Percentiles rank a stretch among this genome's conserved stretches.
These are phyloP conservation scores for Abrus pulchellus DNA, from an alignment of 306 rosid genomes.

Conservation along the genomic window DNA sequence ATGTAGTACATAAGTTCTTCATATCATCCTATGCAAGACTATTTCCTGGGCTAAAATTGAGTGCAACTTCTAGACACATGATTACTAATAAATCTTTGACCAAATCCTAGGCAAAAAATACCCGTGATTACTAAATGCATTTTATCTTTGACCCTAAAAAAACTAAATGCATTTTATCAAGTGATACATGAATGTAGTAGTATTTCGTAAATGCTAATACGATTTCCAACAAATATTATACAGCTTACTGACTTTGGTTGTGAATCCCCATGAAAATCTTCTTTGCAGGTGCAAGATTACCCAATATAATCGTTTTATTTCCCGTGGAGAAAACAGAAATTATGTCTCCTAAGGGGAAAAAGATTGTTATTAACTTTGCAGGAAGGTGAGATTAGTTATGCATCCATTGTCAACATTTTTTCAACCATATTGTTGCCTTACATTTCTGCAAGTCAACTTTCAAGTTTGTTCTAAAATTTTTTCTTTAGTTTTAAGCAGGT, in stretches of 20 bases:
- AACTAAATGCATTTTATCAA: too few relatives aligned
- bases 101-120: too few relatives aligned
- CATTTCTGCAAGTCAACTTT: slow-evolving; percentile 36
- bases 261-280: slow-evolving; percentile 43
- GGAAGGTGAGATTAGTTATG: slow-evolving; percentile 77
- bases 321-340: slow-evolving; percentile 62
- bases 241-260: slow-evolving; percentile 29
- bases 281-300: slow-evolving; percentile 77
- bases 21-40: too few relatives aligned
- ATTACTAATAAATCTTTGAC: too few relatives aligned
- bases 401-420: slow-evolving; percentile 31
- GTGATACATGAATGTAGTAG: too few relatives aligned
- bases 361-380: slow-evolving; percentile 68
- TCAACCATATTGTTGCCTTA: slow-evolving; percentile 24
- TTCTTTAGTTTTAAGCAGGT: slow-evolving; percentile 5
- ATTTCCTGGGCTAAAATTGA: too few relatives aligned
- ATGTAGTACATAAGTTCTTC: too few relatives aligned
- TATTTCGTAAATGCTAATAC: too few relatives aligned
- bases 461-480: slow-evolving; percentile 24
- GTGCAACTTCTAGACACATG: too few relatives aligned
- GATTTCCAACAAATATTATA: neutral
- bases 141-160: too few relatives aligned
- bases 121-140: too few relatives aligned
- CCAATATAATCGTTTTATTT: slow-evolving; percentile 70
- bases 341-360: slow-evolving; percentile 64